These are phyloP conservation scores for Sordaria brevicollis DNA, from an alignment of 495 filamentous ascomycete species.

Conservation along the genomic window DNA sequence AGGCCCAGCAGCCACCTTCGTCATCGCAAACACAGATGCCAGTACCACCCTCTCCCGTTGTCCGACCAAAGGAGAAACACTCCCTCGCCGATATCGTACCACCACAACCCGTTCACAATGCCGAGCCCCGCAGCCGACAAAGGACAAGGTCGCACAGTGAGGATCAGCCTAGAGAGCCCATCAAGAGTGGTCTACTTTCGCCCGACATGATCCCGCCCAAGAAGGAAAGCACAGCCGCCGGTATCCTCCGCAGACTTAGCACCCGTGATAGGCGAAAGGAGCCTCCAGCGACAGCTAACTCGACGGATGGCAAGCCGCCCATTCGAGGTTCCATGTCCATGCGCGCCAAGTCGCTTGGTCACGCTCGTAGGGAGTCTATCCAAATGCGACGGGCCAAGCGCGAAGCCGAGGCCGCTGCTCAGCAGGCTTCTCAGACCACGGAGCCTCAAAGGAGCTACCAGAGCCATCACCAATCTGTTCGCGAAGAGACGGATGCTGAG, in stretches of 20 bases:
- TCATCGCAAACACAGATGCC: constrained; percentile 10
- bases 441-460: constrained; percentile 22
- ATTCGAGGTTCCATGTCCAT: constrained; percentile 45
- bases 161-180: constrained; percentile 70
- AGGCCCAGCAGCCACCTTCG: constrained; percentile 12
- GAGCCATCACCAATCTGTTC: constrained; percentile 54
- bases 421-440: constrained; percentile 1
- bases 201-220: constrained; percentile 54
- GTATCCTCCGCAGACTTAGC: constrained; percentile 84
- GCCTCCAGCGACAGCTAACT: constrained; percentile 36
- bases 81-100: constrained; percentile 58
- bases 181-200: constrained; percentile 60
- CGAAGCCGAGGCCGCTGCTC: constrained; percentile 35
- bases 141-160: constrained; percentile 91
- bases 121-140: constrained; percentile 69
- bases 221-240: constrained; percentile 79
- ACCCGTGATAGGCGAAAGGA: constrained; percentile 63
- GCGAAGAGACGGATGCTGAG: constrained; percentile 67
- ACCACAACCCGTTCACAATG: constrained; percentile 88
- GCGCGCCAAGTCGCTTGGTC: constrained; percentile 82
- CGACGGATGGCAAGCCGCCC: constrained; percentile 26
- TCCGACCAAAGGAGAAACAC: constrained; percentile 27
- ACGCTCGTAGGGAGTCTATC: constrained; percentile 81
- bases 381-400: constrained; percentile 62
- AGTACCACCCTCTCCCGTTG: constrained; percentile 31